Evolutionary conservation across 2,329 filamentous ascomycete genomes (phyloP), one percentile per base, ranked within the genome.

Genomic region (Boeremia exigua): DNA sequence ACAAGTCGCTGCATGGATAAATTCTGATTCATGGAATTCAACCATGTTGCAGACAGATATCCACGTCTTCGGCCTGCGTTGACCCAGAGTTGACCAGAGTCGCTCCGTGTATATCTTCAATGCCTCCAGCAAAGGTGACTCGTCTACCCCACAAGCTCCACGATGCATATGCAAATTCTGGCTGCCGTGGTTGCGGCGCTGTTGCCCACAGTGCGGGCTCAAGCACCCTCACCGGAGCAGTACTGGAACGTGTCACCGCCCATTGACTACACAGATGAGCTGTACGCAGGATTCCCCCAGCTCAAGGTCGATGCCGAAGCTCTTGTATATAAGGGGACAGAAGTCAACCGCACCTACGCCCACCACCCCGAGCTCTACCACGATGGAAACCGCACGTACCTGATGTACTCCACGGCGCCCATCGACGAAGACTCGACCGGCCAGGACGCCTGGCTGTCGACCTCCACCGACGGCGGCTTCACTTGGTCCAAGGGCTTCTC

Each of bases 391-490:
- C 54, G 54, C 5, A 42, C 50, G 3, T 60, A 47, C 44, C 32
- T 60, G 8, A 51, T 53, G 48, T 60, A 60, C 17, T 58, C 54
- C 1, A 60, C 58, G 1, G 49, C 58, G n/a, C 58, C 58, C 39
- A 58, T 60, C 28, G 58, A 60, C 15, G 58, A 60, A 36, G 58
- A 60, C 27, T 40, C 58, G 2, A 60, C 30, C 6, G 58, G 58
- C 25, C 58, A 60, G 28, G 51, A 60, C 27, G 30, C 58, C 11
- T 60, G 58, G 58, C 38, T 60, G 2, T 58, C 58, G 5, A 55
- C 54, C 9, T 60, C 58, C 7, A 58, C 54, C n/a, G 58, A 60
- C 34, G 51, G 51, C 27, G 58, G 58, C n/a, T 43, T 48, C n/a
- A 60, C 48, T 2, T 60, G 58, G 58, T 58, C 50, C 3, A 51